A percentile compares a stretch with the other conserved stretches of the same genome.
Conservation (phyloP, 2,329 filamentous ascomycete species). For the Alternaria dauci region DNA sequence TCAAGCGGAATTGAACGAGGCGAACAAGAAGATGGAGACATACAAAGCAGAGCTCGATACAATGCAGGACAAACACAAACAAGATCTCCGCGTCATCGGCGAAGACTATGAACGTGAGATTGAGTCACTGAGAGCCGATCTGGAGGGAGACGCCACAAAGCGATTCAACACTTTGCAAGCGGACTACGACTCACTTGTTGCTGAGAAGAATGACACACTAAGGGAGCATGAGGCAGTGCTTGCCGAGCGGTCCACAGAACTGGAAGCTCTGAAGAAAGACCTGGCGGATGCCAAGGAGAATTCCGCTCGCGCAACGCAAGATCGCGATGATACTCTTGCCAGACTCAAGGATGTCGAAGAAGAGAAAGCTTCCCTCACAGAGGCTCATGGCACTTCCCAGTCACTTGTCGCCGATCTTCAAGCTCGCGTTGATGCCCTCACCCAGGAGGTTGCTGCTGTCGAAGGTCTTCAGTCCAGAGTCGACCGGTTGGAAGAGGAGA, state of each 20-base stretch:
- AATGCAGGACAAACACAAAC: slow-evolving; percentile 36
- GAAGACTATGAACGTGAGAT: slow-evolving; percentile 48
- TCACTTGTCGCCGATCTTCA: slow-evolving; percentile 34
- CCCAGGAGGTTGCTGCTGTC: slow-evolving; percentile 17
- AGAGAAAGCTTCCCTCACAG: slow-evolving; percentile 32
- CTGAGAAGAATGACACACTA: slow-evolving; percentile 36
- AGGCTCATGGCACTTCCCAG: slow-evolving; percentile 34
- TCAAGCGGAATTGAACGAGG: slow-evolving; percentile 38
- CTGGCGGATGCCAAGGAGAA: slow-evolving; percentile 28
- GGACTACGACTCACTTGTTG: slow-evolving; percentile 42
- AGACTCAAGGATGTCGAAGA: slow-evolving; percentile 36
- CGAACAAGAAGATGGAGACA: slow-evolving; percentile 34
- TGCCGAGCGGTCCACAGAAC: slow-evolving; percentile 28
- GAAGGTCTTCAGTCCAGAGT: slow-evolving; percentile 25
- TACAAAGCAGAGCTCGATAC: slow-evolving; percentile 42
- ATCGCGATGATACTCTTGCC: slow-evolving; percentile 32
- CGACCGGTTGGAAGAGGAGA: slow-evolving; percentile 29
- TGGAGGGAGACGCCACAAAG: slow-evolving; percentile 49
- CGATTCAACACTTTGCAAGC: slow-evolving; percentile 43
- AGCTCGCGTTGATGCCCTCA: slow-evolving; percentile 31
- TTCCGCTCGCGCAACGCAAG: slow-evolving; percentile 35
- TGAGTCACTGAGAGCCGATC: slow-evolving; percentile 45
- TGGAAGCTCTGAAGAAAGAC: slow-evolving; percentile 33
- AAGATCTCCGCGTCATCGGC: slow-evolving; percentile 41
- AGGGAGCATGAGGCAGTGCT: slow-evolving; percentile 37